Conservation (phyloP, 768 basidiomycete species). For the Multifurca ochricompacta region DNA sequence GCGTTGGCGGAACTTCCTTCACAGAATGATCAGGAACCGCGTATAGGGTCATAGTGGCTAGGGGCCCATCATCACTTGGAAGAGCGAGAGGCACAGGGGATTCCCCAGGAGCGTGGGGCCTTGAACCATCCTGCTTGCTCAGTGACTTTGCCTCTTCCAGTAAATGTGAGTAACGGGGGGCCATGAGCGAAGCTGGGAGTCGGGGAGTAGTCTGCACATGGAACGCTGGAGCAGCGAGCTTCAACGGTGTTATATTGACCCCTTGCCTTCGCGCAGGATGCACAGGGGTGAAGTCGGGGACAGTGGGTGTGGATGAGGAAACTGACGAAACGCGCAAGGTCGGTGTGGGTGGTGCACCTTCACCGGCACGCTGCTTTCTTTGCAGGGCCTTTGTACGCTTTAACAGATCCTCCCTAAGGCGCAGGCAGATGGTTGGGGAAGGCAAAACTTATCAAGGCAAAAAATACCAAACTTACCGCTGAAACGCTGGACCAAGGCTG, state of each 20-base stretch:
- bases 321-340: conserved; percentile 27
- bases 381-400: conserved; percentile 48
- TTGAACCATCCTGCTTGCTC: conserved; percentile 9
- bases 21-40: neutral
- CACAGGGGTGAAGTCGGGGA: conserved; percentile 50
- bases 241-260: conserved; percentile 20
- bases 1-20: conserved; percentile 20
- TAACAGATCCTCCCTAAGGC: conserved; percentile 41
- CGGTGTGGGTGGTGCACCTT: conserved; percentile 50
- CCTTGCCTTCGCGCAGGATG: conserved; percentile 16
- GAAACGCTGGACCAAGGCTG: conserved; percentile 46
- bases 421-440: neutral
- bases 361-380: conserved; percentile 51
- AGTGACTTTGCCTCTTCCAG: conserved; percentile 47
- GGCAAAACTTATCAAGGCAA: neutral
- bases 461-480: conserved; percentile 36
- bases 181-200: conserved; percentile 38
- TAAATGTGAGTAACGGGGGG: conserved; percentile 51
- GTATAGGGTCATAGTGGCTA: neutral
- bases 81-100: neutral
- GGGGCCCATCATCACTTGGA: neutral
- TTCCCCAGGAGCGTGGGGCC: neutral
- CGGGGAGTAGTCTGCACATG: conserved; percentile 25
- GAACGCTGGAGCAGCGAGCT: conserved; percentile 29
- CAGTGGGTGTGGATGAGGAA: conserved; percentile 30